Conservation (phyloP, 768 basidiomycete species). For the Wakefieldia striispora region DNA sequence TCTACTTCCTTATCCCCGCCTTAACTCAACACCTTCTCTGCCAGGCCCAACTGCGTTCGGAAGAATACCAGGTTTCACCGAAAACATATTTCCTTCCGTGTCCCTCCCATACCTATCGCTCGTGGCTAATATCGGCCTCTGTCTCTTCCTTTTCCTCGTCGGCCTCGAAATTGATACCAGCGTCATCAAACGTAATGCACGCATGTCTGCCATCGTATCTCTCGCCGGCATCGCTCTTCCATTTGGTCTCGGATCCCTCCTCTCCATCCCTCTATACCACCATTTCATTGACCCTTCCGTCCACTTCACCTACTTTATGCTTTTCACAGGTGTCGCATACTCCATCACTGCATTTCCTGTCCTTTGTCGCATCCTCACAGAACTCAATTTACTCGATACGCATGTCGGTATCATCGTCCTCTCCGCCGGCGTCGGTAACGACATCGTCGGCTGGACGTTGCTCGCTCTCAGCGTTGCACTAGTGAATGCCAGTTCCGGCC, state of each 20-base stretch:
- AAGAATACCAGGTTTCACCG: constrained; percentile 84
- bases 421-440: constrained; percentile 88
- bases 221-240: constrained; percentile 84
- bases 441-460: constrained; percentile 84
- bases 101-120: constrained; percentile 81
- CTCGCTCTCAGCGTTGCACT: constrained; percentile 90
- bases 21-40: neutral
- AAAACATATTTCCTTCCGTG: constrained; percentile 74
- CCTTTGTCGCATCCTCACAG: constrained; percentile 82
- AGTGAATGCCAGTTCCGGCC: constrained; percentile 81
- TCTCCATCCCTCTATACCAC: constrained; percentile 52
- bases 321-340: constrained; percentile 91
- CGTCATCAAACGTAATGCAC: constrained; percentile 76
- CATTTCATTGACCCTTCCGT: constrained; percentile 63
- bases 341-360: constrained; percentile 88
- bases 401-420: constrained; percentile 91
- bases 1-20: constrained; percentile 33
- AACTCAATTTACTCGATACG: constrained; percentile 88
- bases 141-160: constrained; percentile 88
- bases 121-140: constrained; percentile 84
- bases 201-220: constrained; percentile 66
- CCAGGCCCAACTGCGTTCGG: constrained; percentile 59
- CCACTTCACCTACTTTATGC: constrained; percentile 86
- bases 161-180: constrained; percentile 86
- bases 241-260: constrained; percentile 78